A percentile compares a stretch with the other conserved stretches of the same genome.
phyloP scores from a whole-genome alignment of 2,329 filamentous ascomycete genomes.

The Alternaria dauci region DNA sequence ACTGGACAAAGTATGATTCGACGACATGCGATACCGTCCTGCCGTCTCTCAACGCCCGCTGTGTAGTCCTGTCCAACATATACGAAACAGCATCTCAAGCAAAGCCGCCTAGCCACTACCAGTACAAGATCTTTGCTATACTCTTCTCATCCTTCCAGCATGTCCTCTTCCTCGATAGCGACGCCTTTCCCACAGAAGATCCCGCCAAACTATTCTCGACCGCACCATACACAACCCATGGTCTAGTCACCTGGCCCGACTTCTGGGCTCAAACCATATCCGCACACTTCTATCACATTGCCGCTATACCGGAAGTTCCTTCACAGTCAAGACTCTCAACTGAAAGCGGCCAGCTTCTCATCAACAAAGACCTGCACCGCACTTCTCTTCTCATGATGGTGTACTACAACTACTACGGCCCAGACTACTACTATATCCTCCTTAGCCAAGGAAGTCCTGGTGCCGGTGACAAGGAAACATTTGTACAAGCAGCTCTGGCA shows the following conservation, averaged over 20 bases:
- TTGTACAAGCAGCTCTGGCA: slow-evolving; percentile 56
- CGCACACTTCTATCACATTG: slow-evolving; percentile 57
- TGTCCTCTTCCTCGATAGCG: slow-evolving; percentile 66
- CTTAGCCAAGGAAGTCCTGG: slow-evolving; percentile 56
- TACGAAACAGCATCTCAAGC: slow-evolving; percentile 26
- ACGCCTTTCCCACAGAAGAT: slow-evolving; percentile 61
- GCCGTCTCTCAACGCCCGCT: slow-evolving; percentile 51
- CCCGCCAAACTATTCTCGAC: slow-evolving; percentile 59
- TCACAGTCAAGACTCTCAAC: slow-evolving; percentile 49
- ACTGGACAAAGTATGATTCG: slow-evolving; percentile 49
- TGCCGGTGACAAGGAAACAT: slow-evolving; percentile 61
- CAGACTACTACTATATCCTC: slow-evolving; percentile 60
- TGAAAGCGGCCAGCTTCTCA: slow-evolving; percentile 60
- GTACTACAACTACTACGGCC: slow-evolving; percentile 66
- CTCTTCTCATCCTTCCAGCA: slow-evolving; percentile 68
- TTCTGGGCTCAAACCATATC: slow-evolving; percentile 58
- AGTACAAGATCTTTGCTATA: slow-evolving; percentile 66
- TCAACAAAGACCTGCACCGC: slow-evolving; percentile 59
- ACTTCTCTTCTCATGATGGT: slow-evolving; percentile 59
- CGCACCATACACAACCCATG: slow-evolving; percentile 61
- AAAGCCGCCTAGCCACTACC: slow-evolving; percentile 49
- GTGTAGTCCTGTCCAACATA: slow-evolving; percentile 45
- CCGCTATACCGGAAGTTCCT: slow-evolving; percentile 45
- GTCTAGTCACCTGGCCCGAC: slow-evolving; percentile 67
- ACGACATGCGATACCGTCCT: slow-evolving; percentile 51